phyloP scores from a whole-genome alignment of 2,329 filamentous ascomycete genomes.

The Akanthomyces muscarius region DNA sequence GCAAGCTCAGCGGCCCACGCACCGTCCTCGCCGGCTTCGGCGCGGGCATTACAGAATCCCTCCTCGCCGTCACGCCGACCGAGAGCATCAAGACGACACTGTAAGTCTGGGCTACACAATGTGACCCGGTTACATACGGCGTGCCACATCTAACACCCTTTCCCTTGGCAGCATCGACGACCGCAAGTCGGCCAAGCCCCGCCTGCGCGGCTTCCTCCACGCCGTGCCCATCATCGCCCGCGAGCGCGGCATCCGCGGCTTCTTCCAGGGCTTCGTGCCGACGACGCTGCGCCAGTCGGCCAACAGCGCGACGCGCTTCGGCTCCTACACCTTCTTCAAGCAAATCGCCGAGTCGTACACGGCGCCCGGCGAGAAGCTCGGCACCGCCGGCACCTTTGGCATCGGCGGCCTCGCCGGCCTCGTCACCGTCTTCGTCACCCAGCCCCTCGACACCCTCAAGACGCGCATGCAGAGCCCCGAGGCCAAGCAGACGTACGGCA shows the following conservation, averaged over 20 bases:
- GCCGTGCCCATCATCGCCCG: slow-evolving; percentile 81
- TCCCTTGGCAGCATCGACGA: slow-evolving; percentile 72
- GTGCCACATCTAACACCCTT: background rate
- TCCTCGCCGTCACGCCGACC: slow-evolving; percentile 91
- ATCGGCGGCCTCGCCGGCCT: slow-evolving; percentile 85
- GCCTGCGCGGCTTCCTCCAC: slow-evolving; percentile 88
- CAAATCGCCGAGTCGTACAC: slow-evolving; percentile 91
- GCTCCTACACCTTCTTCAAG: slow-evolving; percentile 83
- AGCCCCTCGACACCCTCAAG: slow-evolving; percentile 88
- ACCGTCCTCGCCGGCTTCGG: slow-evolving; percentile 94
- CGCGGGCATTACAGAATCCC: slow-evolving; percentile 87
- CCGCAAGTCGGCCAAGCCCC: slow-evolving; percentile 77
- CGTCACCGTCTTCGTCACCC: slow-evolving; percentile 79
- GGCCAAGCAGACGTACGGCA: slow-evolving; percentile 74
- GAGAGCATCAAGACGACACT: slow-evolving; percentile 98
- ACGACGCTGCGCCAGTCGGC: slow-evolving; percentile 93
- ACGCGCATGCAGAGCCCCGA: slow-evolving; percentile 97
- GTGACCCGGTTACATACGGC: background rate
- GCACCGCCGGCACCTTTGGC: slow-evolving; percentile 80
- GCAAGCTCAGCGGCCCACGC: slow-evolving; percentile 82
- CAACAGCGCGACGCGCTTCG: slow-evolving; percentile 89
- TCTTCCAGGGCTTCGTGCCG: slow-evolving; percentile 95
- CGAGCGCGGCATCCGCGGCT: slow-evolving; percentile 83
- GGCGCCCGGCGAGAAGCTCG: slow-evolving; percentile 90
- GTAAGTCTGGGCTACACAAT: slow-evolving; percentile 33